Percentiles rank a stretch among this genome's conserved stretches.
These are phyloP conservation scores for Geosmithia flava DNA, from an alignment of 2,329 filamentous ascomycete genomes.

Conservation along the genomic window DNA sequence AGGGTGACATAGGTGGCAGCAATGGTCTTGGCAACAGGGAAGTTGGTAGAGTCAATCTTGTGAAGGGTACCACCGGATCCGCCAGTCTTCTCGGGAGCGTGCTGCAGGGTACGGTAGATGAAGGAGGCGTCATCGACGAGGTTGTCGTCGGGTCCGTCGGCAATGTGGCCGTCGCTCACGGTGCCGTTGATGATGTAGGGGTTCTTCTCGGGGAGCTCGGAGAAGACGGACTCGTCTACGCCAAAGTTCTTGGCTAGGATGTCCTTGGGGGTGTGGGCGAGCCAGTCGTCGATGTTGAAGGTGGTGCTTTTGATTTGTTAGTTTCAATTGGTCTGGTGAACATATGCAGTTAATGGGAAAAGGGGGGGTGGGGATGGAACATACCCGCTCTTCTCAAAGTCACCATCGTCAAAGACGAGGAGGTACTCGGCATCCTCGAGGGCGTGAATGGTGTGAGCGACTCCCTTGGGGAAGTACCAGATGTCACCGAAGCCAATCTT, in stretches of 20 bases:
- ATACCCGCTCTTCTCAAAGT: slow-evolving; percentile 51
- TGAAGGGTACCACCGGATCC: slow-evolving; percentile 49
- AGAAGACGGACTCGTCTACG: slow-evolving; percentile 45
- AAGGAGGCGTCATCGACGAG: slow-evolving; percentile 47
- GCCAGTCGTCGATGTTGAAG: slow-evolving; percentile 60
- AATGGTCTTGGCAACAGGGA: slow-evolving; percentile 53
- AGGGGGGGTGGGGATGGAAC: slow-evolving; percentile 5
- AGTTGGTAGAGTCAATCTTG: slow-evolving; percentile 56
- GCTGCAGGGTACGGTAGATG: slow-evolving; percentile 46
- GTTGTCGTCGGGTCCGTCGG: slow-evolving; percentile 24
- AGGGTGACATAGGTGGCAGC: slow-evolving; percentile 52
- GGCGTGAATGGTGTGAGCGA: slow-evolving; percentile 49
- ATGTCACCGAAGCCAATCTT: slow-evolving; percentile 49
- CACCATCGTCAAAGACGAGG: slow-evolving; percentile 52
- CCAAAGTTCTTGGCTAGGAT: slow-evolving; percentile 60
- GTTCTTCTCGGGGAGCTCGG: slow-evolving; percentile 40
- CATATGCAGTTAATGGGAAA: not conserved
- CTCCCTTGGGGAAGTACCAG: slow-evolving; percentile 58
- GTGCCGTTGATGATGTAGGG: slow-evolving; percentile 52
- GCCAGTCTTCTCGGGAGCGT: slow-evolving; percentile 42
- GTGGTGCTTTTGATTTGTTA: slow-evolving; percentile 35
- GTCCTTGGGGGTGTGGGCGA: slow-evolving; percentile 48
- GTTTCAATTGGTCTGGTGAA: not conserved
- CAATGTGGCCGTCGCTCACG: slow-evolving; percentile 24
- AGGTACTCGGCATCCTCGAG: slow-evolving; percentile 57